Evolutionary conservation across 768 basidiomycete species (phyloP).

Genomic region (Phaeolepiota aurea): DNA sequence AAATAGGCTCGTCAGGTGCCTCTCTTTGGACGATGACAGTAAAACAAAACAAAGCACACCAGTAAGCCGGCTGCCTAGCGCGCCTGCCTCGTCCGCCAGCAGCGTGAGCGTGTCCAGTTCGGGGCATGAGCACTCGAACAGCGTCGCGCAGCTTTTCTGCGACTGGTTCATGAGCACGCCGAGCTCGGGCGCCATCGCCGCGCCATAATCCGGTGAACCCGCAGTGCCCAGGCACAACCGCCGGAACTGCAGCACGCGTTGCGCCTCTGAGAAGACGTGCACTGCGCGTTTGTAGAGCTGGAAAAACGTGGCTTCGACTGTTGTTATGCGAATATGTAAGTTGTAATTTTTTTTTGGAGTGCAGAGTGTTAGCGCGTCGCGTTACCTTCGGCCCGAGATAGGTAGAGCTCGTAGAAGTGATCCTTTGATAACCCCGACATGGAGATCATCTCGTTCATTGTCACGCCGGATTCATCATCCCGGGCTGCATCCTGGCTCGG

Average conservation of each 20-base stretch:
- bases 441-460: constrained; percentile 65
- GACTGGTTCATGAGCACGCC: constrained; percentile 76
- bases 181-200: constrained; percentile 33
- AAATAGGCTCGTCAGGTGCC: not conserved
- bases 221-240: constrained; percentile 47
- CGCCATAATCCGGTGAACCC: constrained; percentile 9
- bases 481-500: constrained; percentile 22
- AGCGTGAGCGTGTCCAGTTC: constrained; percentile 66
- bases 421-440: constrained; percentile 48
- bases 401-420: constrained; percentile 57
- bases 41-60: constrained; percentile 30
- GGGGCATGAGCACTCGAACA: constrained; percentile 75
- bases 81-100: constrained; percentile 63
- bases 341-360: not conserved
- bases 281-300: constrained; percentile 76
- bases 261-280: constrained; percentile 76
- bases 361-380: not conserved
- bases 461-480: constrained; percentile 50
- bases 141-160: constrained; percentile 56
- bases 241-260: constrained; percentile 75
- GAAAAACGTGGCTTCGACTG: constrained; percentile 76
- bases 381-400: constrained; percentile 73
- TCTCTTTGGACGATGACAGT: not conserved
- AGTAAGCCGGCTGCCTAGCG: constrained; percentile 78
- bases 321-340: not conserved